A percentile compares a stretch with the other conserved stretches of the same genome.
These are phyloP conservation scores for Moesziomyces sp. DNA, from an alignment of 1,284 basidiomycete species.

Conservation along the genomic window DNA sequence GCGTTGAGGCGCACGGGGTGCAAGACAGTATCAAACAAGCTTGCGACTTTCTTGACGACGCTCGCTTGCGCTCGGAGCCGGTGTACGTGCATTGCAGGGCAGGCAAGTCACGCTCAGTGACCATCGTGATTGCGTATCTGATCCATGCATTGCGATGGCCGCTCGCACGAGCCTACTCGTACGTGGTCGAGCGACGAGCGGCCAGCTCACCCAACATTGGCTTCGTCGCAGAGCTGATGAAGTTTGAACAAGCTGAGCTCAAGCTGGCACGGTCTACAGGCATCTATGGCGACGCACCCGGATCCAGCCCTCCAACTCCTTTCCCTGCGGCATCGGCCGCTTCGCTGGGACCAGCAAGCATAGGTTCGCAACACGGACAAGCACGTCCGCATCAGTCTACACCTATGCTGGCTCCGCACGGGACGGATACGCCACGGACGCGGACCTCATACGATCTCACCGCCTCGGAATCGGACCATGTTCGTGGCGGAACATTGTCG, in stretches of 20 bases:
- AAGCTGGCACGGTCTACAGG: conserved; percentile 31
- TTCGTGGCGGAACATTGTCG: conserved; percentile 6
- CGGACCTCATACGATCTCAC: conserved; percentile 1
- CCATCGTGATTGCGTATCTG: conserved; percentile 94
- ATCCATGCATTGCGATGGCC: conserved; percentile 97
- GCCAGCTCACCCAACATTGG: conserved; percentile 98
- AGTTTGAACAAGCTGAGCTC: conserved; percentile 78
- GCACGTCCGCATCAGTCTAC: conserved; percentile 1
- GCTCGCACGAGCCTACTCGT: conserved; percentile 86
- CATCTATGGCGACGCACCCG: conserved; percentile 23
- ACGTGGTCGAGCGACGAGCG: conserved; percentile 87
- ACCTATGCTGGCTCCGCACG: conserved; percentile 5
- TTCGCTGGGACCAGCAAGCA: background rate
- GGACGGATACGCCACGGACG: background rate
- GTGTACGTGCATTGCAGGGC: conserved; percentile 97
- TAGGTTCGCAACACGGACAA: background rate
- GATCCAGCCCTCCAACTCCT: background rate
- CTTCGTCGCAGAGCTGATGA: conserved; percentile 96
- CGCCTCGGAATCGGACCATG: background rate
- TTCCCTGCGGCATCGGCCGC: conserved; percentile 10
- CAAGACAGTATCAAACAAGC: conserved; percentile 83
- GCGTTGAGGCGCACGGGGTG: conserved; percentile 91
- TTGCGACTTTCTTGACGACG: conserved; percentile 88
- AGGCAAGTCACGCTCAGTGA: conserved; percentile 95
- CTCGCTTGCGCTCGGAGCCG: conserved; percentile 83